phyloP scores from a whole-genome alignment of 306 rosid genomes.

The Dicorynia guianensis region DNA sequence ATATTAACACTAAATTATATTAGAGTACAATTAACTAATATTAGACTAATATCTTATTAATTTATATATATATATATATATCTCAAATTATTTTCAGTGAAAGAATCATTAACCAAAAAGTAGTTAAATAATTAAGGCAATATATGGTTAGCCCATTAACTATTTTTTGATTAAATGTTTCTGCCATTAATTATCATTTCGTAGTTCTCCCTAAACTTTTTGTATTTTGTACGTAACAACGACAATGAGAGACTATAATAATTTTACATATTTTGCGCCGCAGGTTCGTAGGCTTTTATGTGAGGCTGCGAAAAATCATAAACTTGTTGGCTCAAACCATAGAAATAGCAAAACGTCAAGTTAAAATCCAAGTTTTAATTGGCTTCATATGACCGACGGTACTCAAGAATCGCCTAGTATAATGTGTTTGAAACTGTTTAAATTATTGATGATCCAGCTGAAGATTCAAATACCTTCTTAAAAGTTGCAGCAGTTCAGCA shows the following conservation, averaged over 20 bases:
- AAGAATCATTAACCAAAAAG: no score
- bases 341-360: conserved; percentile 52
- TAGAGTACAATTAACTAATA: no score
- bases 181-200: no score
- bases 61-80: no score
- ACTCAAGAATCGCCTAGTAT: conserved; percentile 57
- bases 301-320: conserved; percentile 65
- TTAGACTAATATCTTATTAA: no score
- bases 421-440: conserved; percentile 68
- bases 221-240: background rate
- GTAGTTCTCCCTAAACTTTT: no score
- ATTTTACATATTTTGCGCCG: conserved; percentile 35
- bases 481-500: conserved; percentile 88
- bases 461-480: conserved; percentile 56
- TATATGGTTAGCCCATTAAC: no score
- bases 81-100: no score
- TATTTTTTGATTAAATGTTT: no score
- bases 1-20: no score
- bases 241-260: conserved; percentile 17
- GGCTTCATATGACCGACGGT: conserved; percentile 63
- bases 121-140: no score
- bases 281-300: conserved; percentile 89
- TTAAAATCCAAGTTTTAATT: conserved; percentile 47
- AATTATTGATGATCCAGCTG: conserved; percentile 61
- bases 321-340: conserved; percentile 43